Base-by-base conservation (phyloP, 768 basidiomycete species). In the Pisolithus orientalis region DNA sequence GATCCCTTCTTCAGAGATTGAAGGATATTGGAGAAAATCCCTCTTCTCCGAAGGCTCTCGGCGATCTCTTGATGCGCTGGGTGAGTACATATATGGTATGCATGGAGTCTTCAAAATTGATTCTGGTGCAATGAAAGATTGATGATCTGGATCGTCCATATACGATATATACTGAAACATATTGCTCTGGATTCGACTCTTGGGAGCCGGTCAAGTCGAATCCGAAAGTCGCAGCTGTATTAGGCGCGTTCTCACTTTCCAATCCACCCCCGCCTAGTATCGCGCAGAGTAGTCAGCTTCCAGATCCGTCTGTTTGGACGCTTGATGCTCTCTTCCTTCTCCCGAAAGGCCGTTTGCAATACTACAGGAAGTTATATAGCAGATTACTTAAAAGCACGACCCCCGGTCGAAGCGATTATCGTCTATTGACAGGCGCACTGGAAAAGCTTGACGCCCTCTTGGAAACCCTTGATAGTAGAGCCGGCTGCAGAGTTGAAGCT, bases 51-150 rank as follows among this genome's bases (percentile, higher is more conserved):
- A 96, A 94, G 64, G 92, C 87, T 11, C 76, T 99, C 28, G 94
- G 96, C 39, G 95, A 98, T 68, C 74, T 99, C 39, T 76, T 99
- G 50, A 96, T 97, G 88, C 84, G 88, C 72, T 98, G 95, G 96
- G 95, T 95, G 58, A 55, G 89, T 72, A 44, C 43, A 46, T 51
- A 25, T 24, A 39, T 49, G 44, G 25, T 54, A 28, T 43, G 38
- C 39, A 42, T 51, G 39, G 47, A 45, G 34, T 50, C 28, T 38
- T 27, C 55, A 50, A 55, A 50, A 53, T 53, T 37, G 48, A 39
- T 46, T 32, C 67, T 67, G 45, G 64, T 44, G 42, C 9, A 13
- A 27, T 44, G 8, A 10, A 54, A 97, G 94, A 92, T 98, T 58
- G 88, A 93, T 57, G 94, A 99, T 62, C 74, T 99, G 31, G 87